Evolutionary conservation across 352 stramenopile genomes (phyloP).

Genomic region (Plasmopara muralis): DNA sequence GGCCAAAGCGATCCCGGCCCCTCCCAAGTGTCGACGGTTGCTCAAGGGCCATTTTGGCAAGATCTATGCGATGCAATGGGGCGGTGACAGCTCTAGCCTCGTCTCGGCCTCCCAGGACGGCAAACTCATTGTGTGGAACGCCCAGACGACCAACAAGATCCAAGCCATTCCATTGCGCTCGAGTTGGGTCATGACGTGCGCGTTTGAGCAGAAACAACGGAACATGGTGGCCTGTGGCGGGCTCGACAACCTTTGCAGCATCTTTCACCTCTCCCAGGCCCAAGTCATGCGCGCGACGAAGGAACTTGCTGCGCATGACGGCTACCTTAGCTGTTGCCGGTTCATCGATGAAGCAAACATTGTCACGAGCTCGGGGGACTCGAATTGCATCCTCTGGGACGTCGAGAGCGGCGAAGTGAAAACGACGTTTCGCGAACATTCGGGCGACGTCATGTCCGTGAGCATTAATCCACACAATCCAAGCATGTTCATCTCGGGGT

Average conservation of each 20-base stretch:
- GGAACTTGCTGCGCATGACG: slow-evolving; percentile 97
- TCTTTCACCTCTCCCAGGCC: slow-evolving; percentile 93
- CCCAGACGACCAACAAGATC: slow-evolving; percentile 95
- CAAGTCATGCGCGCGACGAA: slow-evolving; percentile 88
- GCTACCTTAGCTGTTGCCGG: slow-evolving; percentile 96
- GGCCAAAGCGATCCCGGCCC: slow-evolving; percentile 72
- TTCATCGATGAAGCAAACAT: slow-evolving; percentile 95
- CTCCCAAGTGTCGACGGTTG: slow-evolving; percentile 89
- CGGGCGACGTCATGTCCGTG: slow-evolving; percentile 96
- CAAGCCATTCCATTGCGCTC: slow-evolving; percentile 95
- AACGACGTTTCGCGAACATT: slow-evolving; percentile 96
- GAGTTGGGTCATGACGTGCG: slow-evolving; percentile 99
- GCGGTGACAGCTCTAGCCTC: slow-evolving; percentile 85
- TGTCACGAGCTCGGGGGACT: slow-evolving; percentile 94
- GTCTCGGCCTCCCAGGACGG: slow-evolving; percentile 95
- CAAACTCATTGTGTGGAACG: slow-evolving; percentile 99
- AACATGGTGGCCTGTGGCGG: slow-evolving; percentile 97
- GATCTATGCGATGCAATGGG: slow-evolving; percentile 99
- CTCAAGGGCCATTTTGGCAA: slow-evolving; percentile 99
- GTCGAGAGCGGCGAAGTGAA: slow-evolving; percentile 92
- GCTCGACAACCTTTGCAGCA: slow-evolving; percentile 99
- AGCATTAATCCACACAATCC: slow-evolving; percentile 92
- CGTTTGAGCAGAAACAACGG: slow-evolving; percentile 96
- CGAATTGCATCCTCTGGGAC: slow-evolving; percentile 99
- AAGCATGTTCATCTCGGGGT: slow-evolving; percentile 97